Conservation (phyloP, 2,329 filamentous ascomycete species). For the Drechslerella dactyloides region DNA sequence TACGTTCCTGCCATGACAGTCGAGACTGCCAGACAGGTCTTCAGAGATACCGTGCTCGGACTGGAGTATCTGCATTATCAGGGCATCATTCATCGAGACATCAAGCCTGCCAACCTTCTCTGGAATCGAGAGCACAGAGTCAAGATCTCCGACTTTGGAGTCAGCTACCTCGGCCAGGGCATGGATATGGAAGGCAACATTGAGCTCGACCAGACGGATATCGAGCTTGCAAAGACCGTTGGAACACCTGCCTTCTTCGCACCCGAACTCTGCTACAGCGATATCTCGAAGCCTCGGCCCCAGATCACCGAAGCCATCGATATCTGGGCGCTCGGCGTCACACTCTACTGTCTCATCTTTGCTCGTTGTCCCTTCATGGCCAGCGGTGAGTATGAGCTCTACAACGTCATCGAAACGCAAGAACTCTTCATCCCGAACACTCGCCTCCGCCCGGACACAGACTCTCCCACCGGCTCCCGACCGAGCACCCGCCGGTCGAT, state of each 20-base stretch:
- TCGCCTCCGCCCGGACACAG: slow-evolving; percentile 71
- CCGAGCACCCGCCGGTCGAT: slow-evolving; percentile 59
- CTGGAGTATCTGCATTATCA: slow-evolving; percentile 92
- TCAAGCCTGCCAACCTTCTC: slow-evolving; percentile 87
- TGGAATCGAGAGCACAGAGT: slow-evolving; percentile 84
- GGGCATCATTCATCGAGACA: slow-evolving; percentile 82
- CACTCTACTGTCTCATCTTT: slow-evolving; percentile 92
- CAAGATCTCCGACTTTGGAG: slow-evolving; percentile 98
- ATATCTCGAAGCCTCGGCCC: slow-evolving; percentile 63
- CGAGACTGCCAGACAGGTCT: slow-evolving; percentile 78
- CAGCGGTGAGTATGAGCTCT: slow-evolving; percentile 89
- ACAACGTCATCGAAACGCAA: slow-evolving; percentile 86
- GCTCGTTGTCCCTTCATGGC: slow-evolving; percentile 92
- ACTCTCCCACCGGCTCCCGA: slow-evolving; percentile 39
- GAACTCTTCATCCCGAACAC: slow-evolving; percentile 86
- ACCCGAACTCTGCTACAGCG: slow-evolving; percentile 91
- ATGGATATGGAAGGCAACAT: slow-evolving; percentile 77
- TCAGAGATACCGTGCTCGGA: slow-evolving; percentile 90
- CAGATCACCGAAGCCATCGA: slow-evolving; percentile 93
- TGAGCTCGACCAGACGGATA: slow-evolving; percentile 82
- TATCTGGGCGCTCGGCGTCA: slow-evolving; percentile 95
- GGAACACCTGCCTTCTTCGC: slow-evolving; percentile 98
- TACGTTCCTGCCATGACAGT: slow-evolving; percentile 94
- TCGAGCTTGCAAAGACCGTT: slow-evolving; percentile 97
- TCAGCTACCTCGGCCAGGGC: slow-evolving; percentile 92